phyloP scores from a whole-genome alignment of 2,329 filamentous ascomycete species.

The Cladosporium sp. region DNA sequence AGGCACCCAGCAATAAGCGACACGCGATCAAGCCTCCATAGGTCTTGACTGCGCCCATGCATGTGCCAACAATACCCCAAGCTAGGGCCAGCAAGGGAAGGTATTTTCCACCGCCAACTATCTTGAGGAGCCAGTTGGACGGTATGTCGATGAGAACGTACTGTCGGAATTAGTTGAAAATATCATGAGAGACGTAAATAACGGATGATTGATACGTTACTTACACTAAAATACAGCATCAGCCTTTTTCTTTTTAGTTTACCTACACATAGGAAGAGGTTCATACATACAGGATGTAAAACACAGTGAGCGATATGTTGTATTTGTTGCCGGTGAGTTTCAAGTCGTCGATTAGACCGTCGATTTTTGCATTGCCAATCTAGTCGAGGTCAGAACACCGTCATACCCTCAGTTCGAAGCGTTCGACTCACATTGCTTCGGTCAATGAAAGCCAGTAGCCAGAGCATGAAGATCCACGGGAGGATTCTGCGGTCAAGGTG shows the following conservation, averaged over 20 bases:
- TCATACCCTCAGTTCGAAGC: not conserved
- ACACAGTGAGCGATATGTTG: conserved; percentile 42
- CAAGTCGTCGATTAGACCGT: conserved; percentile 38
- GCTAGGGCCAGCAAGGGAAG: conserved; percentile 36
- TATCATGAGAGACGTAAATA: too few relatives aligned
- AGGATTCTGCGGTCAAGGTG: conserved; percentile 43
- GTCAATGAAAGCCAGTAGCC: conserved; percentile 48
- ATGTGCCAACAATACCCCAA: conserved; percentile 39
- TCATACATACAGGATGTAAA: too few relatives aligned
- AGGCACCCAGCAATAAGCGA: conserved; percentile 39
- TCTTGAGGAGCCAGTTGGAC: conserved; percentile 39
- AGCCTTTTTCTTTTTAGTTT: too few relatives aligned
- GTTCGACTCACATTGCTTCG: conserved; percentile 26
- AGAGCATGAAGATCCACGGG: conserved; percentile 44
- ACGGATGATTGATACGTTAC: too few relatives aligned
- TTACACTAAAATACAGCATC: too few relatives aligned
- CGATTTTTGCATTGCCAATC: conserved; percentile 41
- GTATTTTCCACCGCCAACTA: conserved; percentile 38
- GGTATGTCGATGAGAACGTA: conserved; percentile 42
- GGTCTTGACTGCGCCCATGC: conserved; percentile 39
- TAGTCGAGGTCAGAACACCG: not conserved
- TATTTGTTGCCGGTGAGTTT: conserved; percentile 37
- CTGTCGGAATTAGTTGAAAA: too few relatives aligned
- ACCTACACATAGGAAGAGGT: too few relatives aligned
- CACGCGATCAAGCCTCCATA: conserved; percentile 39